Percentiles rank a stretch among this genome's conserved stretches.
Evolutionary conservation across 768 basidiomycete species (phyloP).

Genomic region (Hortiboletus flavorubellus): DNA sequence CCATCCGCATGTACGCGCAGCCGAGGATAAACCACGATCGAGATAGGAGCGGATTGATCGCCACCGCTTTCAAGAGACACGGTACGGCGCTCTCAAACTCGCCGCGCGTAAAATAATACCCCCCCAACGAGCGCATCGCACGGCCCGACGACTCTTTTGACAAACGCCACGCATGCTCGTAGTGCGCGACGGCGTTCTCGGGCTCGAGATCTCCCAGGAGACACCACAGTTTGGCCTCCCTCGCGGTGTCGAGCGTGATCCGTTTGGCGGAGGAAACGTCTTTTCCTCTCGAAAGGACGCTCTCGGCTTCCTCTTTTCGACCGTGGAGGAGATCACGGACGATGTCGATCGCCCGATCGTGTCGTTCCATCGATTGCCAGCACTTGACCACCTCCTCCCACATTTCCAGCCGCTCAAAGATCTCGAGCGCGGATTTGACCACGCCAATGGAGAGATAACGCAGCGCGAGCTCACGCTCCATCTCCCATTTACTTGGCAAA

Average conservation of each 20-base stretch:
- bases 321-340: constrained; percentile 86
- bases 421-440: constrained; percentile 84
- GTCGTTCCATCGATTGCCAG: constrained; percentile 75
- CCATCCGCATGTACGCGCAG: constrained; percentile 77
- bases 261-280: constrained; percentile 40
- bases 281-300: constrained; percentile 61
- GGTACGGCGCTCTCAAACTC: constrained; percentile 61
- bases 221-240: constrained; percentile 94
- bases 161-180: constrained; percentile 79
- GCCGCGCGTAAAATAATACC: constrained; percentile 67
- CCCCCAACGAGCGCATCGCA: constrained; percentile 90
- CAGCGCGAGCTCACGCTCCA: constrained; percentile 86
- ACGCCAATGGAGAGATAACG: constrained; percentile 86
- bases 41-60: constrained; percentile 84
- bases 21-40: constrained; percentile 97
- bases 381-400: constrained; percentile 97
- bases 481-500: constrained; percentile 88
- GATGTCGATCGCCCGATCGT: constrained; percentile 73
- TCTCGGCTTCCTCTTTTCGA: constrained; percentile 77
- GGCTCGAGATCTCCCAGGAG: constrained; percentile 90
- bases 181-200: constrained; percentile 65
- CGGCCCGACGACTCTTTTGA: constrained; percentile 80
- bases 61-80: constrained; percentile 71
- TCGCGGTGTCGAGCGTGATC: constrained; percentile 52
- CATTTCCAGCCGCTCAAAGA: constrained; percentile 94